Percentiles rank a stretch among this genome's conserved stretches.
Conservation (phyloP, 192 early-diverging fungal genomes). For the Geranomyces variabilis region DNA sequence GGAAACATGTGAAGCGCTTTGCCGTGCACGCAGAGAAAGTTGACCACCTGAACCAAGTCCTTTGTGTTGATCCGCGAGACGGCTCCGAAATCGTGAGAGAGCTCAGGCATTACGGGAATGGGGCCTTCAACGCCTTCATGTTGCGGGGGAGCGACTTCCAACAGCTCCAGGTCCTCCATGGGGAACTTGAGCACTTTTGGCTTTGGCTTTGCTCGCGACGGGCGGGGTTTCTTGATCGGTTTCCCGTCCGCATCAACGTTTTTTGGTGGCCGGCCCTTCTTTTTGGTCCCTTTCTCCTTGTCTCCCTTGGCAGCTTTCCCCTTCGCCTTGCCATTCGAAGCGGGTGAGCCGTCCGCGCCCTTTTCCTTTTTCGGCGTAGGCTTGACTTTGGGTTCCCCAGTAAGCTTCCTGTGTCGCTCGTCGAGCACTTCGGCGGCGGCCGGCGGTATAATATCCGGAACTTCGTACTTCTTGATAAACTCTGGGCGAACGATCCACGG, state of each 20-base stretch:
- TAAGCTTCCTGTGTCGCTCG: slow-evolving; percentile 33
- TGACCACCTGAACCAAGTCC: slow-evolving; percentile 63
- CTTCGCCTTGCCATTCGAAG: not conserved
- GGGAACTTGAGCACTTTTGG: slow-evolving; percentile 67
- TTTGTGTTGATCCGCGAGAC: slow-evolving; percentile 52
- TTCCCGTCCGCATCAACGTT: slow-evolving; percentile 1
- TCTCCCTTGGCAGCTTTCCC: not conserved
- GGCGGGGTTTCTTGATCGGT: not conserved
- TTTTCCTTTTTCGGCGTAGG: slow-evolving; percentile 6
- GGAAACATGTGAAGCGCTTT: slow-evolving; percentile 68
- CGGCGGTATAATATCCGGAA: slow-evolving; percentile 23
- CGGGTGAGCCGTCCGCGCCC: not conserved
- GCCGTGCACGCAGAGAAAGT: slow-evolving; percentile 62
- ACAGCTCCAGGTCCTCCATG: slow-evolving; percentile 81
- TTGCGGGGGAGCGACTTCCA: slow-evolving; percentile 48
- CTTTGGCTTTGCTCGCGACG: slow-evolving; percentile 12
- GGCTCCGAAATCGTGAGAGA: slow-evolving; percentile 44
- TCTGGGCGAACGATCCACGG: slow-evolving; percentile 66
- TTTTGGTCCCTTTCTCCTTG: not conserved
- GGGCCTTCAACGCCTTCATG: slow-evolving; percentile 33
- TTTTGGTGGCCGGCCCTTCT: slow-evolving; percentile 30
- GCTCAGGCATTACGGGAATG: slow-evolving; percentile 43
- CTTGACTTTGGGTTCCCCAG: slow-evolving; percentile 10
- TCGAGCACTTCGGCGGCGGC: slow-evolving; percentile 26
- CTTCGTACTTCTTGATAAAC: slow-evolving; percentile 30